Base-by-base conservation (phyloP, 192 early-diverging fungal species). In the Backusella macrospora region DNA sequence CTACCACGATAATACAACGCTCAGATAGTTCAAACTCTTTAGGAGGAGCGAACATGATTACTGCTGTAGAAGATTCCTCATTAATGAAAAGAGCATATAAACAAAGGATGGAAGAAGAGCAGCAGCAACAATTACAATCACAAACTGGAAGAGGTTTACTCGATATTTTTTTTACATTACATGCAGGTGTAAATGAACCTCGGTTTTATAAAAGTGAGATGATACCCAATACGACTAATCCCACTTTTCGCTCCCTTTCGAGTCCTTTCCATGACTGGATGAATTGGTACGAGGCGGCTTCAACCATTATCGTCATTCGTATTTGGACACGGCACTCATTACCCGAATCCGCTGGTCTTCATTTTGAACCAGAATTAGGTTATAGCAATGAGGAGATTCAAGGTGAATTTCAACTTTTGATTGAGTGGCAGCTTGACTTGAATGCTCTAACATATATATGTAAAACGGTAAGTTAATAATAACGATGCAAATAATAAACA, bases 341-440 rank as follows among this genome's bases (percentile, higher is more conserved):
- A 3, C 76, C 76, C 7, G 76, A 77, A 45, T 74, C 78, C 0
- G 70, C 73, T 21, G 40, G 59, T 12, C 44, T 73, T 2, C 65
- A 74, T 37, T 62, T 21, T 21, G 46, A 62, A 40, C 64, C 72
- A 1, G 63, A 37, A 21, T 68, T 68, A 18, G 67, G 67, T 0
- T 46, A 68, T 2, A 10, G 18, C 0, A 38, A 38, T 3, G 21
- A 21, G 15, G 21, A 46, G 26, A 37, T 37, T 9, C 48, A 74
- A 62, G 52, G 21, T 29, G 70, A 47, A 39, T 80, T 72, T 34
- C 75, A 45, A 21, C 47, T 77, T 3, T 48, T 86, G 48, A 39
- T 86, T n/a, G 83, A 86, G 67, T 86, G 85, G 85, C 67, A 74
- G n/a, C 64, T 86, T 10, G 80, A 83, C 15, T 74, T 86, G 48